phyloP scores from a whole-genome alignment of 495 filamentous ascomycete genomes.

The Aspergillus nidulans region DNA sequence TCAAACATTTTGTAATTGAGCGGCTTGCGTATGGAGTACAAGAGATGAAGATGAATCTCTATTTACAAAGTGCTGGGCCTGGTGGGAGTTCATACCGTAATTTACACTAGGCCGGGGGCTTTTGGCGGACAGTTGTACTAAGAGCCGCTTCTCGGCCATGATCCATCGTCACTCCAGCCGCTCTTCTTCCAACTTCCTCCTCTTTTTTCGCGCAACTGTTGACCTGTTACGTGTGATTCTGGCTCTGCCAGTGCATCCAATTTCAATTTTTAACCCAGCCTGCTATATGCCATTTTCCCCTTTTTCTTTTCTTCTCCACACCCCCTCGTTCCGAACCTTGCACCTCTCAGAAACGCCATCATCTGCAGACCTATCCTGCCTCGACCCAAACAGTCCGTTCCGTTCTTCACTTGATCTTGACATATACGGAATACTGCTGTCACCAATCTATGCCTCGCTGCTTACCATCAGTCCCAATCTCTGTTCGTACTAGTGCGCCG shows the following conservation, averaged over 20 bases:
- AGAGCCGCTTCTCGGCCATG: slow-evolving; percentile 19
- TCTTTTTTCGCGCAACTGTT: slow-evolving; percentile 6
- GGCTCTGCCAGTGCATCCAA: neutral
- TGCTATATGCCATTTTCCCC: neutral
- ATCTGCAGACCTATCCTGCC: neutral
- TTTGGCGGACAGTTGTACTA: neutral
- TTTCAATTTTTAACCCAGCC: neutral
- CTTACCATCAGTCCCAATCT: neutral
- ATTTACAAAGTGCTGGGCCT: too few relatives aligned
- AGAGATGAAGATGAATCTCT: too few relatives aligned
- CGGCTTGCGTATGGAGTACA: too few relatives aligned
- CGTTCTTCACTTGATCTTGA: slow-evolving; percentile 2
- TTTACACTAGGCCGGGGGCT: neutral
- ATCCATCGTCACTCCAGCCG: neutral
- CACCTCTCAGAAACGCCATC: slow-evolving; percentile 1
- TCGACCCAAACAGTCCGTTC: slow-evolving; percentile 7
- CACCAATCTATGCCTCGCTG: slow-evolving; percentile 11
- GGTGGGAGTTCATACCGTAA: neutral
- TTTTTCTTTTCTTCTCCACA: slow-evolving; percentile 7
- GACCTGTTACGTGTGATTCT: neutral
- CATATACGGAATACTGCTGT: neutral
- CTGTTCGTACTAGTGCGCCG: slow-evolving; percentile 2
- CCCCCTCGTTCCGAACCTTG: neutral
- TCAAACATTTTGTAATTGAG: too few relatives aligned
- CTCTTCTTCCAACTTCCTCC: slow-evolving; percentile 2